A percentile compares a stretch with the other conserved stretches of the same genome.
phyloP scores from a whole-genome alignment of 2,329 filamentous ascomycete genomes.

The Cercospora berteroae region DNA sequence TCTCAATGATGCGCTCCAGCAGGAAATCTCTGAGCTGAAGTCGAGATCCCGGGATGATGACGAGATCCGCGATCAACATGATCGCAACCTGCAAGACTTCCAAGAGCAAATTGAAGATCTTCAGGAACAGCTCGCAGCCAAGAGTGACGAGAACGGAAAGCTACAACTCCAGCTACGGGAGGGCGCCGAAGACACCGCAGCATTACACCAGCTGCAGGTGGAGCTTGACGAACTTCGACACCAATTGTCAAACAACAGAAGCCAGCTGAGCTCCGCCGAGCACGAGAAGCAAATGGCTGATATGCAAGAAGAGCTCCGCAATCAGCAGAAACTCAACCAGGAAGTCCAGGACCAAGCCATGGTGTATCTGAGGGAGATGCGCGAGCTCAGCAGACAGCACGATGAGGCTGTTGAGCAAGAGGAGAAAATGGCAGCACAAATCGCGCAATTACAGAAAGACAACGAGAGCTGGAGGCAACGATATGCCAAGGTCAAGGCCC shows the following conservation, averaged over 20 bases:
- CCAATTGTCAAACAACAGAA: conserved; percentile 17
- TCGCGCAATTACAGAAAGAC: conserved; percentile 75
- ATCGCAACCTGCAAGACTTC: conserved; percentile 26
- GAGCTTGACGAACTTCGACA: conserved; percentile 22
- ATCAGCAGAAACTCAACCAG: conserved; percentile 80
- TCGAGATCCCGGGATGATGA: conserved; percentile 37
- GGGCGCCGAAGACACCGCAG: conserved; percentile 42
- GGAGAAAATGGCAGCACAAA: conserved; percentile 70
- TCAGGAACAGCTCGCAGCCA: conserved; percentile 43
- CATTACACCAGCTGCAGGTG: conserved; percentile 32
- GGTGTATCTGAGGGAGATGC: conserved; percentile 85
- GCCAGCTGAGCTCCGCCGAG: conserved; percentile 48
- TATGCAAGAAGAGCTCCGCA: conserved; percentile 63
- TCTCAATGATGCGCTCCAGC: conserved; percentile 74
- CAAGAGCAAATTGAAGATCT: conserved; percentile 25
- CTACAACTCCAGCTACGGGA: conserved; percentile 41
- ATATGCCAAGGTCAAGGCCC: conserved; percentile 84
- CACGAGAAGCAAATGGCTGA: conserved; percentile 59
- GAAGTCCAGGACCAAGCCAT: conserved; percentile 83
- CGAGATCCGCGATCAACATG: conserved; percentile 28
- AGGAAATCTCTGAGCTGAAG: conserved; percentile 72
- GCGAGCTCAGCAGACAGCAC: conserved; percentile 75
- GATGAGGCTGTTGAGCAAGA: conserved; percentile 77
- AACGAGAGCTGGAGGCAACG: conserved; percentile 86
- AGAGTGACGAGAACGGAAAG: conserved; percentile 51